Evolutionary conservation across 1,284 basidiomycete genomes (phyloP), one percentile per base, ranked within the genome.

Genomic region (Agroathelia rolfsii): DNA sequence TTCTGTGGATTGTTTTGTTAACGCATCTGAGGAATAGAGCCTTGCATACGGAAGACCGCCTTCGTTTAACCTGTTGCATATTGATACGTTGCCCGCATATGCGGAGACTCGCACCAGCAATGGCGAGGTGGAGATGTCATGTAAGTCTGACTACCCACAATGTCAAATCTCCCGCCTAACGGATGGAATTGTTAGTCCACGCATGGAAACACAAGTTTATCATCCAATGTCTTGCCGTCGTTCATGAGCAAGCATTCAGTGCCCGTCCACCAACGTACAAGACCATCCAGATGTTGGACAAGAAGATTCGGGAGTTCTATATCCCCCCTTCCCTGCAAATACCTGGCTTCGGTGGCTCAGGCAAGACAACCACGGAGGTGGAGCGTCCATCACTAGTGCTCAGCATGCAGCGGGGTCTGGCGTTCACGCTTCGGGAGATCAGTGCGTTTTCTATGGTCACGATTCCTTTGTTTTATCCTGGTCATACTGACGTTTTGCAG

Each of bases 21-120:
- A n/a, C n/a, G n/a, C n/a, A n/a, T n/a, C n/a, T n/a, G n/a, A n/a
- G n/a, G n/a, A n/a, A n/a, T 41, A 78, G 77, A 78, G 72, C 46
- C 55, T 80, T 41, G 80, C 74, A n/a, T 81, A 72, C 53, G 78
- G 75, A 33, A 64, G 76, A 14, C 78, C 73, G 8, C 77, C 74
- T 3, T 78, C 74, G 10, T 67, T 78, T 36, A 64, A 69, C 4
- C 58, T 65, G 32, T 54, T 66, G 4, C 76, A 78, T 46, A 65
- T 79, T 42, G 76, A 81, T 48, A 65, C 62, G 39, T 67, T 69
- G 42, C 56, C 74, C 42, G 69, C 76, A 3, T 58, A 69, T 40
- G 65, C 70, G 8, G 54, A 61, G 1, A 57, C 53, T 10, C 66
- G 59, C 35, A 67, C 65, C 41, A 57, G 56, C 14, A 48, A 56